Percentiles rank a stretch among this genome's conserved stretches.
phyloP scores from a whole-genome alignment of 345 rosid genomes.

The Kernera saxatilis region DNA sequence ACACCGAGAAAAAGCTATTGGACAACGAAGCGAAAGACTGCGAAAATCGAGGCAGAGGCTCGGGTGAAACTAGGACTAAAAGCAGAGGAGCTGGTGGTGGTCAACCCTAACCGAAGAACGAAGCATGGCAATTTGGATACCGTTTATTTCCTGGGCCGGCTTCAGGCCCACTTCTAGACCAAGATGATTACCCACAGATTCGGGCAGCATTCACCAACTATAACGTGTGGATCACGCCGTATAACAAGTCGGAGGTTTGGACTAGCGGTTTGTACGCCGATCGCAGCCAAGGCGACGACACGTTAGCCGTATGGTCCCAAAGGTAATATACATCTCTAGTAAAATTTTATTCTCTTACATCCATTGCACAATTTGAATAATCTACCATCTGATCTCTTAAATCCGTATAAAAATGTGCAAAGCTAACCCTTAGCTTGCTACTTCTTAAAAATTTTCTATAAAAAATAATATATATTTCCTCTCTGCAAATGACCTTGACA shows the following conservation, averaged over 20 bases:
- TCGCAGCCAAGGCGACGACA: conserved; percentile 48
- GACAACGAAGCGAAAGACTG: conserved; percentile 35
- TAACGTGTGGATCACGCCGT: conserved; percentile 55
- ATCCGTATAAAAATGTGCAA: too few species aligned
- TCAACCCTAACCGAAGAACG: conserved; percentile 42
- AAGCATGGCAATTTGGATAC: conserved; percentile 46
- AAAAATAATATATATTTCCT: too few species aligned
- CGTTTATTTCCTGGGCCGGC: conserved; percentile 36
- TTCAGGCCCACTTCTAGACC: conserved; percentile 16
- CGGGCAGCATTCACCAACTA: conserved; percentile 45
- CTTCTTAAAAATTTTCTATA: too few species aligned
- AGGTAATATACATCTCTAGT: conserved; percentile 15
- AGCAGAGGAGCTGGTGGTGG: conserved; percentile 31
- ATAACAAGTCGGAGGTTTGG: conserved; percentile 52
- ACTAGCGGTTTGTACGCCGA: conserved; percentile 41
- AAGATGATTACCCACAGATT: conserved; percentile 46
- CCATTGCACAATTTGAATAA: background rate
- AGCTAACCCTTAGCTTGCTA: too few species aligned
- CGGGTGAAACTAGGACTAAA: conserved; percentile 26
- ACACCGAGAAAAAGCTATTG: conserved; percentile 54
- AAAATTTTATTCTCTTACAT: background rate
- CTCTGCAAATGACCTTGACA: too few species aligned
- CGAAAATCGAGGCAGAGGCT: conserved; percentile 43
- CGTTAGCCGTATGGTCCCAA: conserved; percentile 41
- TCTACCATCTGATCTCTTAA: too few species aligned